These are phyloP conservation scores for Vigna mungo DNA, from an alignment of 306 rosid species.

Conservation along the genomic window DNA sequence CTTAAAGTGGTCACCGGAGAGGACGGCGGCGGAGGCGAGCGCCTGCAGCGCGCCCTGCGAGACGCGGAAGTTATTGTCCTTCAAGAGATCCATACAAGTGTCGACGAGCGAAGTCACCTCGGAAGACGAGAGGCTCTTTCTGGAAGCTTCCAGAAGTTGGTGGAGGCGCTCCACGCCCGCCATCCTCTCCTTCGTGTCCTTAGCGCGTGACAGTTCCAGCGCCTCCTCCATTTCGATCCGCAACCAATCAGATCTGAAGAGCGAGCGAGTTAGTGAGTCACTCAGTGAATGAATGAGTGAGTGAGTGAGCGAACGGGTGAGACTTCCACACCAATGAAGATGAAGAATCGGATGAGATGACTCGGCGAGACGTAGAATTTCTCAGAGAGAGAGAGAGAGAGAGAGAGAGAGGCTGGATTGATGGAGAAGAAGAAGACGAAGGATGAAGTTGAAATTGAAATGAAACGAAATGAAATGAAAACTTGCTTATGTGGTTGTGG, in stretches of 20 bases:
- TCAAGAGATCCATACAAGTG: conserved; percentile 93
- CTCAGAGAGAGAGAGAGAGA: conserved; percentile 24
- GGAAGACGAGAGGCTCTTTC: conserved; percentile 75
- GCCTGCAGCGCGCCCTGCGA: conserved; percentile 98
- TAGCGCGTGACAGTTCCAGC: conserved; percentile 92
- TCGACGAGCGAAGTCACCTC: conserved; percentile 89
- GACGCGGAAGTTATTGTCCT: conserved; percentile 91
- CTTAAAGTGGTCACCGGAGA: conserved; percentile 94
- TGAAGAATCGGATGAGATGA: conserved; percentile 15
- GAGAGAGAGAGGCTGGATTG: conserved; percentile 23
- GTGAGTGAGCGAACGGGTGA: neutral
- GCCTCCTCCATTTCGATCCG: conserved; percentile 92
- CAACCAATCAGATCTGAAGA: conserved; percentile 41
- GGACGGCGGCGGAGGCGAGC: conserved; percentile 94
- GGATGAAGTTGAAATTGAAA: conserved; percentile 11
- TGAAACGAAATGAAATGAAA: neutral
- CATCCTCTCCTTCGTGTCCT: conserved; percentile 98
- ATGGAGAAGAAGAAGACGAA: conserved; percentile 45
- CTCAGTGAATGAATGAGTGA: neutral
- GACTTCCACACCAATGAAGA: neutral
- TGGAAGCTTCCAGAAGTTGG: conserved; percentile 86
- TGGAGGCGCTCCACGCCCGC: conserved; percentile 98
- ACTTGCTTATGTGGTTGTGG: conserved; percentile 25
- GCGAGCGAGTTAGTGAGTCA: neutral
- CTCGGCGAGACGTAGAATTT: conserved; percentile 47